These are phyloP conservation scores for Excoecaria agallocha DNA, from an alignment of 345 rosid species.

Conservation along the genomic window DNA sequence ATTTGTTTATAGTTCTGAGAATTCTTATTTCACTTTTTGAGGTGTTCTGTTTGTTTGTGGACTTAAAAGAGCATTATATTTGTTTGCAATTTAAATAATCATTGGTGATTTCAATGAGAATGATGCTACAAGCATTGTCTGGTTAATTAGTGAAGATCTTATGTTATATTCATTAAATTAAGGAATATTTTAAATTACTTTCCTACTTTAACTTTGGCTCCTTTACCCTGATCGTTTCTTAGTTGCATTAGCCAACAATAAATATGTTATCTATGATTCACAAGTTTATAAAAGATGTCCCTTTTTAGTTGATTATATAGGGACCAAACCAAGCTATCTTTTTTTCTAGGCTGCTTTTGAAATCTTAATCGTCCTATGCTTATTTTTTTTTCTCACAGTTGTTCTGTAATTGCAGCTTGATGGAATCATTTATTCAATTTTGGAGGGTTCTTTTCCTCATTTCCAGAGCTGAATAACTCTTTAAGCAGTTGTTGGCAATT, in stretches of 20 bases:
- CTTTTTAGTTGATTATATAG: no score
- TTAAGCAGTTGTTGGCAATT: constrained; percentile 35
- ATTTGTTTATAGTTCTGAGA: no score
- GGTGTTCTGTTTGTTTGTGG: constrained; percentile 9
- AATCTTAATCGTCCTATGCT: background rate
- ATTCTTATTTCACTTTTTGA: background rate
- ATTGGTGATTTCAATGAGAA: background rate
- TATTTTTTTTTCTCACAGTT: constrained; percentile 15
- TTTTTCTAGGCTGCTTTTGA: background rate
- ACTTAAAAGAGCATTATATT: background rate
- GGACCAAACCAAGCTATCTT: no score
- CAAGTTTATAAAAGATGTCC: background rate
- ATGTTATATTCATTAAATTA: background rate
- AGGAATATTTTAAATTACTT: background rate
- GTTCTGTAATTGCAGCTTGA: constrained; percentile 52
- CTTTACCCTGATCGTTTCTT: background rate
- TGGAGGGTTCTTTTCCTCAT: constrained; percentile 76
- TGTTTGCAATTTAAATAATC: background rate
- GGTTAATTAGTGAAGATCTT: no score
- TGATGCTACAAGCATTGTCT: background rate
- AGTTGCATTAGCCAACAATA: background rate
- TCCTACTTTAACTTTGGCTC: background rate
- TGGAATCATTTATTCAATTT: constrained; percentile 95
- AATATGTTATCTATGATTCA: background rate
- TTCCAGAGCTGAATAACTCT: constrained; percentile 49